Percentiles rank a stretch among this genome's conserved stretches.
Conservation (phyloP, 2,329 filamentous ascomycete genomes). For the Aureobasidium pullulans region DNA sequence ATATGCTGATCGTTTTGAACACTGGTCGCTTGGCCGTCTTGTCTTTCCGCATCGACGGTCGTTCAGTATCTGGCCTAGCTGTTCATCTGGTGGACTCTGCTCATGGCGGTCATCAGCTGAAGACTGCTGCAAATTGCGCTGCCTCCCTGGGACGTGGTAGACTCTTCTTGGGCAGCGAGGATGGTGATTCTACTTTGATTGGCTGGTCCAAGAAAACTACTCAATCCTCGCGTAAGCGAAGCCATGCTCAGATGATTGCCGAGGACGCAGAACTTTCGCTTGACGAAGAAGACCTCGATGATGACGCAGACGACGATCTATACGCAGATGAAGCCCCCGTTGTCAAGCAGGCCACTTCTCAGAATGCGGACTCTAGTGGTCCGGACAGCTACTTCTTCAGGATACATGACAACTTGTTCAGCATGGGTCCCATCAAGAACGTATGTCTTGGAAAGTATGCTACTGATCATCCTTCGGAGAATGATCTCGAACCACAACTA, state of each 20-base stretch:
- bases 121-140: constrained; percentile 59
- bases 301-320: constrained; percentile 54
- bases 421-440: constrained; percentile 71
- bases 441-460: constrained; percentile 56
- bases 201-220: constrained; percentile 66
- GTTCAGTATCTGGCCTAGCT: constrained; percentile 81
- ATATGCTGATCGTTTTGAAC: constrained; percentile 74
- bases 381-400: constrained; percentile 64
- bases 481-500: constrained; percentile 24
- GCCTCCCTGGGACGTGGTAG: constrained; percentile 59
- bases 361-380: constrained; percentile 36
- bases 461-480: constrained; percentile 31
- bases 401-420: constrained; percentile 68
- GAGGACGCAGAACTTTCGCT: constrained; percentile 37
- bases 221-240: constrained; percentile 55
- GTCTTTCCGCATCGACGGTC: constrained; percentile 79
- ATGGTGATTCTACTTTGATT: constrained; percentile 71
- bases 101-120: constrained; percentile 56
- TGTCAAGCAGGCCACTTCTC: constrained; percentile 30
- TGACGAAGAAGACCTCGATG: constrained; percentile 53
- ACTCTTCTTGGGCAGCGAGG: constrained; percentile 81
- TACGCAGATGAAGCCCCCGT: constrained; percentile 51
- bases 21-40: constrained; percentile 69
- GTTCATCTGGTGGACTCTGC: constrained; percentile 58
- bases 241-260: constrained; percentile 52